These are phyloP conservation scores for Albugo laibachii DNA, from an alignment of 352 stramenopile species.

Conservation along the genomic window DNA sequence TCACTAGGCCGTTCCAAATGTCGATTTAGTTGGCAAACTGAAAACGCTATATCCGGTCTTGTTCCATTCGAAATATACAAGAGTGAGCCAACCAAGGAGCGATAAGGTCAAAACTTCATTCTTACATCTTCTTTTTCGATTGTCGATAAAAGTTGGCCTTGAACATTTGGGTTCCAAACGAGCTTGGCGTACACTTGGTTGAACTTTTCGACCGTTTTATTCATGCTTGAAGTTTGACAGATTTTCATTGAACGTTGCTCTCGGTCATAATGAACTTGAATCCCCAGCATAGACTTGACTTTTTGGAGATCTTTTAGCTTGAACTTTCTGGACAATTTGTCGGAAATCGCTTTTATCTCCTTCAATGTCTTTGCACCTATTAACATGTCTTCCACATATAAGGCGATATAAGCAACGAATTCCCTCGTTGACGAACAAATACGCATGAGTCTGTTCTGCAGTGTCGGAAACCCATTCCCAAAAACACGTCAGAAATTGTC, in stretches of 20 bases:
- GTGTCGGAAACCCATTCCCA: no score
- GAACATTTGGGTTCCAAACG: background rate
- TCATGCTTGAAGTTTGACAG: slow-evolving; percentile 1
- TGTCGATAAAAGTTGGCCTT: background rate
- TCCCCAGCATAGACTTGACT: slow-evolving; percentile 10
- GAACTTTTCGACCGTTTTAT: slow-evolving; percentile 4
- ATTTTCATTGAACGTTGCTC: background rate
- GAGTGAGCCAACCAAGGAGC: background rate
- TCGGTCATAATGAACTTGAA: slow-evolving; percentile 10
- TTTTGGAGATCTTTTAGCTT: slow-evolving; percentile 5
- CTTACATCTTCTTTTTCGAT: background rate
- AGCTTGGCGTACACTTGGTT: slow-evolving; percentile 6
- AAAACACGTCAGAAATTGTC: no score
- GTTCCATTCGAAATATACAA: background rate
- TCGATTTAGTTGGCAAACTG: background rate
- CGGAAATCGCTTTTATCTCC: background rate
- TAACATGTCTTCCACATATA: slow-evolving; percentile 10
- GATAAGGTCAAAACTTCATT: background rate
- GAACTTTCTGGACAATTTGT: background rate
- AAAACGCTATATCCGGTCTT: background rate
- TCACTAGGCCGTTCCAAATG: background rate
- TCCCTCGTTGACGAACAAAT: slow-evolving; percentile 3
- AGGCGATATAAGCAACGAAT: slow-evolving; percentile 5
- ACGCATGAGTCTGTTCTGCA: slow-evolving; percentile 2
- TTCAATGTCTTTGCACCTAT: slow-evolving; percentile 1